These are phyloP conservation scores for Nothophaeocryptopus gaeumannii DNA, from an alignment of 2,329 filamentous ascomycete genomes.

Conservation along the genomic window DNA sequence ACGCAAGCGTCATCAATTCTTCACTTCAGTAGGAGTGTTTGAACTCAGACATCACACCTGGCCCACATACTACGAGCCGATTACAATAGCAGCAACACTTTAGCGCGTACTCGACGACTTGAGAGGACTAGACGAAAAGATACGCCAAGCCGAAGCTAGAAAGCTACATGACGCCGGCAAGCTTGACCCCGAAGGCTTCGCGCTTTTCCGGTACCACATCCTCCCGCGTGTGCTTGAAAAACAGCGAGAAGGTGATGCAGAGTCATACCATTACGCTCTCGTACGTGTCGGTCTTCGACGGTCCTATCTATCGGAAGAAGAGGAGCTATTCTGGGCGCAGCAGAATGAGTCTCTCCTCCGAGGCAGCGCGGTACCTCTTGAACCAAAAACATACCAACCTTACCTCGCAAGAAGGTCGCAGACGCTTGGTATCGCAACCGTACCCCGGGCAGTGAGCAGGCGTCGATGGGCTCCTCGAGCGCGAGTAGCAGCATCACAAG, in stretches of 20 bases:
- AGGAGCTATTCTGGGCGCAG: conserved; percentile 2
- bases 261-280: conserved; percentile 7
- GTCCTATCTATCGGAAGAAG: conserved; percentile 1
- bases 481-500: too few relatives aligned
- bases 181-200: conserved; percentile 3
- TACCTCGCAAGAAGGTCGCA: not conserved
- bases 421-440: too few relatives aligned
- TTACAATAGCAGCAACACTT: too few relatives aligned
- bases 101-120: too few relatives aligned
- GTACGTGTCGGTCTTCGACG: conserved; percentile 4
- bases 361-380: conserved; percentile 1
- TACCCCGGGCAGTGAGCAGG: too few relatives aligned
- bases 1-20: too few relatives aligned
- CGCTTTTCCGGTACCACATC: conserved; percentile 7
- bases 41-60: too few relatives aligned
- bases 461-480: too few relatives aligned
- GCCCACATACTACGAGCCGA: too few relatives aligned
- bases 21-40: too few relatives aligned
- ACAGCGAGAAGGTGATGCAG: not conserved
- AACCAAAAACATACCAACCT: not conserved
- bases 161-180: not conserved
- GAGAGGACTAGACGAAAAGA: too few relatives aligned
- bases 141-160: too few relatives aligned
- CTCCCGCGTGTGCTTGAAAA: not conserved
- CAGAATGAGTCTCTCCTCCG: not conserved